Percentiles rank a stretch among this genome's conserved stretches.
phyloP scores from a whole-genome alignment of 805 yeast genomes.

The Blastobotrys parvus region DNA sequence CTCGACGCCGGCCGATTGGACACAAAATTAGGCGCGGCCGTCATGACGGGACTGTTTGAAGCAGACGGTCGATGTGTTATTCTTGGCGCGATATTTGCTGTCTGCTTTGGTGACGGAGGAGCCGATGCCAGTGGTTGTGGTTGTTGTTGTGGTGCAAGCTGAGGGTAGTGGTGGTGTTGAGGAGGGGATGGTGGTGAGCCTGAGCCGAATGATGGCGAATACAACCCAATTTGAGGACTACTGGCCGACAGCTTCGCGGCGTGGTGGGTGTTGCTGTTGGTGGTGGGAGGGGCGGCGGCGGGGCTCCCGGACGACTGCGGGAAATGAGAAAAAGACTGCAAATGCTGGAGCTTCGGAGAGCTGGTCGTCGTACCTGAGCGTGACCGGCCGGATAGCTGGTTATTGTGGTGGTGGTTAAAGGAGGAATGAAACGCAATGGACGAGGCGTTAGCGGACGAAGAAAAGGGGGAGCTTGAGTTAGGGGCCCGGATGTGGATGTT shows the following conservation, averaged over 20 bases:
- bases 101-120: neutral
- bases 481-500: conserved; percentile 5
- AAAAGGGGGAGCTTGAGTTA: conserved; percentile 1
- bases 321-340: neutral
- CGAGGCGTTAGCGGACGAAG: neutral
- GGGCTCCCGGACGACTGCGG: neutral
- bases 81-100: neutral
- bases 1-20: conserved; percentile 17
- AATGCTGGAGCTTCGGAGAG: neutral
- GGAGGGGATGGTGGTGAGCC: neutral
- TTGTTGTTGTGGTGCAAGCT: neutral
- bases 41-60: neutral
- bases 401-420: no score
- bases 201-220: neutral
- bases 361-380: no score
- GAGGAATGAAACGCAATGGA: neutral
- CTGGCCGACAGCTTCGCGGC: conserved; percentile 1
- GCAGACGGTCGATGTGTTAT: neutral
- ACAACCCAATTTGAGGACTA: no score
- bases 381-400: no score
- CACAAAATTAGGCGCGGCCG: conserved; percentile 6
- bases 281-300: neutral
- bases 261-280: neutral
- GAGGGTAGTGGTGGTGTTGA: neutral
- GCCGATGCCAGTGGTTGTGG: neutral